A percentile compares a stretch with the other conserved stretches of the same genome.
phyloP scores from a whole-genome alignment of 345 rosid species.

The Noccaea caerulescens region DNA sequence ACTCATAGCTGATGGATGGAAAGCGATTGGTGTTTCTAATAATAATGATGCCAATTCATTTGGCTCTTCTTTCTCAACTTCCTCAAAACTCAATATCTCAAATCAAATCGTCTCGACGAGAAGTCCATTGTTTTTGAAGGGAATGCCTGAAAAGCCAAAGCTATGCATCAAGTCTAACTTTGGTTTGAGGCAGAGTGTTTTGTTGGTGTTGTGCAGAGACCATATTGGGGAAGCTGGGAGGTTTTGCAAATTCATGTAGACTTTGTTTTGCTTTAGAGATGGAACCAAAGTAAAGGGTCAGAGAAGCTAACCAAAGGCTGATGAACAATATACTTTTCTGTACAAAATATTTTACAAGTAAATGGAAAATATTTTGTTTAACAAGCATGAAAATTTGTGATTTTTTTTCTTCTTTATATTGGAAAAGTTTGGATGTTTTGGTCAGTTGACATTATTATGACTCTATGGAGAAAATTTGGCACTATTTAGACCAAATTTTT shows the following conservation, averaged over 20 bases:
- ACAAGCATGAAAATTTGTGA: conserved; percentile 6
- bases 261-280: conserved; percentile 32
- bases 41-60: conserved; percentile 58
- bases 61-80: conserved; percentile 33
- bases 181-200: conserved; percentile 33
- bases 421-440: not conserved
- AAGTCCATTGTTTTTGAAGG: conserved; percentile 34
- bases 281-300: conserved; percentile 16
- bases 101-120: conserved; percentile 43
- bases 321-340: conserved; percentile 31
- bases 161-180: conserved; percentile 31
- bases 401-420: not conserved
- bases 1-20: conserved; percentile 85
- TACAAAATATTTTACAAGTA: conserved; percentile 18
- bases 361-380: conserved; percentile 3
- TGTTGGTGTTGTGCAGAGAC: conserved; percentile 49
- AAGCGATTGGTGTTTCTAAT: conserved; percentile 58
- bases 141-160: conserved; percentile 35
- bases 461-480: not conserved
- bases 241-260: conserved; percentile 42
- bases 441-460: not conserved
- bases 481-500: no score
- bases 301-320: conserved; percentile 34
- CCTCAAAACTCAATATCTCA: conserved; percentile 36
- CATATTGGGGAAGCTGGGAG: conserved; percentile 45